A percentile compares a stretch with the other conserved stretches of the same genome.
Evolutionary conservation across 306 rosid genomes (phyloP).

Genomic region (Cucumis sativus): DNA sequence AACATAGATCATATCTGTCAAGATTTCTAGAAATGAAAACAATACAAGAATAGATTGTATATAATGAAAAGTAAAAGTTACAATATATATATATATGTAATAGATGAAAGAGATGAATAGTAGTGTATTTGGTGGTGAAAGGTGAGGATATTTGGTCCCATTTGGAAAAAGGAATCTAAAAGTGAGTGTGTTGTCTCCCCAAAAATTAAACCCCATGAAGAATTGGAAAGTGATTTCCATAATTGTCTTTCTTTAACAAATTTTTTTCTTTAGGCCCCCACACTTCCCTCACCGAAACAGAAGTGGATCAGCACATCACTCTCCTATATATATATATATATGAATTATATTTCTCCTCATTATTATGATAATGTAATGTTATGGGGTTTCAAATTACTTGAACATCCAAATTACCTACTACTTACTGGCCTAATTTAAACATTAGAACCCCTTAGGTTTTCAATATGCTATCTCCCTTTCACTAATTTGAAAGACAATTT

Average conservation of each 20-base stretch:
- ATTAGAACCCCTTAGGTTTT: neutral
- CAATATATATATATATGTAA: too few relatives aligned
- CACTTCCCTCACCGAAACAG: slow-evolving; percentile 10
- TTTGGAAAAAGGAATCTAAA: slow-evolving; percentile 43
- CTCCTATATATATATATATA: neutral
- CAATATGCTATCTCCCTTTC: neutral
- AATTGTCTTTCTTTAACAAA: slow-evolving; percentile 46
- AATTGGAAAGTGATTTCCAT: slow-evolving; percentile 44
- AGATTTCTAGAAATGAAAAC: neutral
- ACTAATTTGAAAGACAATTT: neutral
- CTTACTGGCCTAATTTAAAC: neutral
- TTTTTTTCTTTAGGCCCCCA: slow-evolving; percentile 24
- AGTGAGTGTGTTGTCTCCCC: slow-evolving; percentile 46
- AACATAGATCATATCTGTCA: neutral
- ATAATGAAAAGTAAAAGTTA: too few relatives aligned
- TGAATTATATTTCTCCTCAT: slow-evolving; percentile 15
- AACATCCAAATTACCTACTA: neutral
- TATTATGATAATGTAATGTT: neutral
- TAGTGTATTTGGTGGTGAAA: slow-evolving; percentile 21
- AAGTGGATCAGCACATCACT: slow-evolving; percentile 35
- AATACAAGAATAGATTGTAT: neutral
- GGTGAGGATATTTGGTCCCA: slow-evolving; percentile 36
- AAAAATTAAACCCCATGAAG: slow-evolving; percentile 48
- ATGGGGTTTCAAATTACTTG: neutral
- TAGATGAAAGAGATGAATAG: too few relatives aligned